These are phyloP conservation scores for Tetrapyrgos nigripes DNA, from an alignment of 1,284 basidiomycete genomes.

Conservation along the genomic window DNA sequence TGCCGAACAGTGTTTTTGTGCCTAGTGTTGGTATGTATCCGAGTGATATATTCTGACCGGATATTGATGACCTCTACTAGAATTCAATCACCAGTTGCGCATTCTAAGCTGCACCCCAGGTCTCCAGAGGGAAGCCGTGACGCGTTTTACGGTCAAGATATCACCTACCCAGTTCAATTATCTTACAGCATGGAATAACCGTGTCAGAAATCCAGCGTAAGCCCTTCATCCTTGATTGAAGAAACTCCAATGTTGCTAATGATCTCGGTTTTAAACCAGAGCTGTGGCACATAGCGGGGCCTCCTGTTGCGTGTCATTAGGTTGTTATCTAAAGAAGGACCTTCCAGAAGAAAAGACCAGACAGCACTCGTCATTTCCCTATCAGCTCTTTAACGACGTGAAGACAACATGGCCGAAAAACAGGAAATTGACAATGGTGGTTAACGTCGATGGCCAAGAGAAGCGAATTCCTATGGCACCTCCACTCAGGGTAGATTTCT, in stretches of 20 bases:
- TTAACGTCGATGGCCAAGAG: slow-evolving; percentile 28
- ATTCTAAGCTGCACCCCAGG: background rate
- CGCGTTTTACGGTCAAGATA: background rate
- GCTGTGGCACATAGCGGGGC: slow-evolving; percentile 28
- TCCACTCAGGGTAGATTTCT: slow-evolving; percentile 39
- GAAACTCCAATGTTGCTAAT: background rate
- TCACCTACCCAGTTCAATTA: slow-evolving; percentile 20
- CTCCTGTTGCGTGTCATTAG: slow-evolving; percentile 40
- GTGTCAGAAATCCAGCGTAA: slow-evolving; percentile 23
- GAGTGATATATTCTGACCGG: background rate
- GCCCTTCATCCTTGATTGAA: slow-evolving; percentile 11
- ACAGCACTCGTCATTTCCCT: slow-evolving; percentile 21
- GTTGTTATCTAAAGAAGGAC: slow-evolving; percentile 36
- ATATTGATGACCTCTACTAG: background rate
- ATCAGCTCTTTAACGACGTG: slow-evolving; percentile 21
- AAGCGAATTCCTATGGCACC: slow-evolving; percentile 37
- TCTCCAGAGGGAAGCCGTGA: background rate
- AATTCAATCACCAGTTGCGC: background rate
- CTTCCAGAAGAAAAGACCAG: slow-evolving; percentile 20
- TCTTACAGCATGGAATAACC: slow-evolving; percentile 33
- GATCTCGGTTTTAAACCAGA: background rate
- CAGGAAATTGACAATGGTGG: slow-evolving; percentile 34
- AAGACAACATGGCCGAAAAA: slow-evolving; percentile 37
- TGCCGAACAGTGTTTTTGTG: background rate
- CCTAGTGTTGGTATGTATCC: background rate